phyloP scores from a whole-genome alignment of 768 basidiomycete species.

The Sporobolomyces roseus region DNA sequence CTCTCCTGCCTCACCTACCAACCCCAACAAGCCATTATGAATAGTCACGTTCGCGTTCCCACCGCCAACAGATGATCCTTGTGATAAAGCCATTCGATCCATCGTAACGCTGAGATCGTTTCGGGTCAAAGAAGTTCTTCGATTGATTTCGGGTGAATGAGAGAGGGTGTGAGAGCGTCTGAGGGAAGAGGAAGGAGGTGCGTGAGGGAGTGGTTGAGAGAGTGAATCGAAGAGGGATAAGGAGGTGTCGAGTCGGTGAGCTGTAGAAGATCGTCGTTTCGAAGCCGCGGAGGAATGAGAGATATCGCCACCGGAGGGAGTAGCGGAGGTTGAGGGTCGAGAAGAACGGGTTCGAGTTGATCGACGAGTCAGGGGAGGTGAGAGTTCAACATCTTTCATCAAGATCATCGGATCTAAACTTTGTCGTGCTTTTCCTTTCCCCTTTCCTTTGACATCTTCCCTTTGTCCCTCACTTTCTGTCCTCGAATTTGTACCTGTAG shows the following conservation, averaged over 20 bases:
- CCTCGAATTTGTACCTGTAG: too few relatives aligned
- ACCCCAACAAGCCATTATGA: neutral
- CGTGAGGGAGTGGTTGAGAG: neutral
- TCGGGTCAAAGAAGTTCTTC: slow-evolving; percentile 25
- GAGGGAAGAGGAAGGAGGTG: neutral
- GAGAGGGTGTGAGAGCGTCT: neutral
- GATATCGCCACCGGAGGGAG: too few relatives aligned
- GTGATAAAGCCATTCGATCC: slow-evolving; percentile 62
- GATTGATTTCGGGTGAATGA: slow-evolving; percentile 7
- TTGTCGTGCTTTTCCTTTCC: too few relatives aligned
- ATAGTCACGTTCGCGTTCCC: slow-evolving; percentile 50
- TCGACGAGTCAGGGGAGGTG: too few relatives aligned
- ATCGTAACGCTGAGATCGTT: slow-evolving; percentile 57
- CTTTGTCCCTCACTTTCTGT: too few relatives aligned
- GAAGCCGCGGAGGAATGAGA: neutral
- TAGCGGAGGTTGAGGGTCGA: neutral
- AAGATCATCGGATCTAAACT: too few relatives aligned
- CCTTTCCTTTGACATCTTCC: too few relatives aligned
- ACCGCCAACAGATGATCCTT: slow-evolving; percentile 46
- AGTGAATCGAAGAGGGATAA: neutral
- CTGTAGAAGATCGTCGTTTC: neutral
- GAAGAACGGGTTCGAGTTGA: neutral
- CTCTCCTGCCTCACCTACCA: neutral
- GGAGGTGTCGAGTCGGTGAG: neutral
- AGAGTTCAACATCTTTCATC: too few relatives aligned